Base-by-base conservation (phyloP, 2,329 filamentous ascomycete species). In the Rachicladosporium sp. region DNA sequence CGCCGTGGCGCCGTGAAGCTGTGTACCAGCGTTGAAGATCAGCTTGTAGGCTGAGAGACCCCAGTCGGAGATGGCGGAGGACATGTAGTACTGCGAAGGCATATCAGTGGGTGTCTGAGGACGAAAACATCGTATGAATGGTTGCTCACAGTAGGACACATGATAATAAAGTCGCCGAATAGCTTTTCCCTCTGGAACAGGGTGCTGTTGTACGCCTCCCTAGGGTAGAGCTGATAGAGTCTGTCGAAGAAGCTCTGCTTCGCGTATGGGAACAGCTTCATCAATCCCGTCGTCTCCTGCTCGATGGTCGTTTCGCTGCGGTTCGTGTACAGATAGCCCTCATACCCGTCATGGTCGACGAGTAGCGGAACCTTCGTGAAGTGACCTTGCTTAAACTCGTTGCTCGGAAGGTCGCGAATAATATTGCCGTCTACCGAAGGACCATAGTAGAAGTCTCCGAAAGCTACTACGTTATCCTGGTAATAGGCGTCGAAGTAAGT, bases 81-180 rank as follows among this genome's bases (percentile, higher is more conserved):
- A 60, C 36, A 63, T 57, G 56, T 61, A 65, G 46, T 64, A 60
- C 15, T 33, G 31, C 10, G 31, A n/a, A n/a, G 31, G 31, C 10
- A n/a, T 9, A 9, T 32, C 12, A 7, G 49, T 52, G 3, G 59
- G 59, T 44, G 31, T 42, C 11, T 9, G 31, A 21, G 23, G 11
- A 10, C 36, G 3, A 41, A 33, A n/a, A 12, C 4, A n/a, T 29
- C 6, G 8, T n/a, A 13, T 4, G 8, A 9, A n/a, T 32, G 31
- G 8, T n/a, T 32, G 19, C 32, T 12, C 5, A 23, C 10, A 2
- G 42, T 42, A 3, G 42, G 42, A 40, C 62, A 65, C 37, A 55
- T 56, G 46, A 67, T 66, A 29, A 66, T 62, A 43, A 60, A 64
- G 44, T 68, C 64, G 6, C 64, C 64, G 43, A 64, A 68, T 49